Percentiles rank a stretch among this genome's conserved stretches.
Conservation (phyloP, 345 rosid species). For the Anacardium occidentale region DNA sequence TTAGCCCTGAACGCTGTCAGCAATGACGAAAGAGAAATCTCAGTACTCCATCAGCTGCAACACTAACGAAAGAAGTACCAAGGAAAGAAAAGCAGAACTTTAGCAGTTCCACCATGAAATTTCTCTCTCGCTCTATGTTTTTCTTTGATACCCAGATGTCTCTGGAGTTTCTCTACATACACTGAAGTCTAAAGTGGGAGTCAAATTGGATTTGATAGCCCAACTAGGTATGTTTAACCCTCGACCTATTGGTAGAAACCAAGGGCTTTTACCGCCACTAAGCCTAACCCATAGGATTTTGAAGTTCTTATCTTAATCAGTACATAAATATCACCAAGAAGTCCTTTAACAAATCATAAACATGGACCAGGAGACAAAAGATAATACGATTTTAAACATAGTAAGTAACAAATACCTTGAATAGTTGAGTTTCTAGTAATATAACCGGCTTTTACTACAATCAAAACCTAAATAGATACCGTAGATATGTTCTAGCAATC, state of each 20-base stretch:
- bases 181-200: too few species aligned
- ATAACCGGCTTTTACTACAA: background rate
- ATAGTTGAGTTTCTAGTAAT: background rate
- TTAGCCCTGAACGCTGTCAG: slow-evolving; percentile 90
- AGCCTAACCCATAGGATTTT: background rate
- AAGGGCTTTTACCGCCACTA: too few species aligned
- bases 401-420: background rate
- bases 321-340: background rate
- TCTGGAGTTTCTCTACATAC: too few species aligned
- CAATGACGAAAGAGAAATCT: slow-evolving; percentile 19
- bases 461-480: background rate
- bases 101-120: background rate
- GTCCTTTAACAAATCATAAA: background rate
- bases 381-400: background rate
- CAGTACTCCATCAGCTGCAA: background rate
- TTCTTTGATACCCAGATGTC: too few species aligned
- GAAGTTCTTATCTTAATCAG: background rate
- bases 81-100: background rate
- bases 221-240: too few species aligned
- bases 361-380: background rate
- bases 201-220: too few species aligned
- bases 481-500: too few species aligned
- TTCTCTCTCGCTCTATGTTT: too few species aligned
- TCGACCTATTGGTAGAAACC: too few species aligned
- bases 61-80: background rate